phyloP scores from a whole-genome alignment of 306 rosid species.

The Acacia crassicarpa region DNA sequence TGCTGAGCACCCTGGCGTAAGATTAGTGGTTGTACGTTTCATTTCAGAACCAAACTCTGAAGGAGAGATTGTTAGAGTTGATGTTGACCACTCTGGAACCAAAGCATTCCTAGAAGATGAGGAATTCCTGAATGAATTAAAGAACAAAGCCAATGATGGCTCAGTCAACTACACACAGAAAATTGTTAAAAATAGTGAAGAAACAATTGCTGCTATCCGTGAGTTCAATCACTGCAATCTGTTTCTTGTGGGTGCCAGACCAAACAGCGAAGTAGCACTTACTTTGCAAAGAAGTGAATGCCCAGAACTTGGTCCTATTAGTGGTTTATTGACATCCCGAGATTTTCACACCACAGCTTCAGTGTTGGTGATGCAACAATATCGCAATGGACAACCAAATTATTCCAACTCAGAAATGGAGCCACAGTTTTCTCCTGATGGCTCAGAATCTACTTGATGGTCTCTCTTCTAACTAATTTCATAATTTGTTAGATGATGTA shows the following conservation, averaged over 20 bases:
- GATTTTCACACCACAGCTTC: slow-evolving; percentile 57
- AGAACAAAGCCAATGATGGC: slow-evolving; percentile 34
- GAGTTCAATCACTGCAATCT: slow-evolving; percentile 52
- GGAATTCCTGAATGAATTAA: slow-evolving; percentile 45
- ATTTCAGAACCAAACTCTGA: slow-evolving; percentile 30
- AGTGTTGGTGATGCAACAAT: slow-evolving; percentile 50
- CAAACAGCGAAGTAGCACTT: slow-evolving; percentile 32
- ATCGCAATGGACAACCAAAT: slow-evolving; percentile 19
- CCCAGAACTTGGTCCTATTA: slow-evolving; percentile 43
- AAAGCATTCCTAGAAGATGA: slow-evolving; percentile 40
- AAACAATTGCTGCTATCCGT: slow-evolving; percentile 36
- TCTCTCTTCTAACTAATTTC: background rate
- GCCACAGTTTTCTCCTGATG: background rate
- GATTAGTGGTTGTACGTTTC: slow-evolving; percentile 54
- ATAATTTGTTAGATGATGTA: background rate
- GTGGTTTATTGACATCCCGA: slow-evolving; percentile 58
- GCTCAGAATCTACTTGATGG: background rate
- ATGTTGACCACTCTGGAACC: slow-evolving; percentile 34
- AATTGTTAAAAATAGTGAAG: slow-evolving; percentile 35
- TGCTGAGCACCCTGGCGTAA: slow-evolving; percentile 90
- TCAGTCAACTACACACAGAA: slow-evolving; percentile 54
- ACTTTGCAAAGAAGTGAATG: slow-evolving; percentile 30
- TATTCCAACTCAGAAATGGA: slow-evolving; percentile 21
- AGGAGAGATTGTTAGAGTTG: slow-evolving; percentile 43
- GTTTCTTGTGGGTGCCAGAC: slow-evolving; percentile 55